Evolutionary conservation across 1,284 basidiomycete species (phyloP), one percentile per base, ranked within the genome.

Genomic region (Irpex lacteus): DNA sequence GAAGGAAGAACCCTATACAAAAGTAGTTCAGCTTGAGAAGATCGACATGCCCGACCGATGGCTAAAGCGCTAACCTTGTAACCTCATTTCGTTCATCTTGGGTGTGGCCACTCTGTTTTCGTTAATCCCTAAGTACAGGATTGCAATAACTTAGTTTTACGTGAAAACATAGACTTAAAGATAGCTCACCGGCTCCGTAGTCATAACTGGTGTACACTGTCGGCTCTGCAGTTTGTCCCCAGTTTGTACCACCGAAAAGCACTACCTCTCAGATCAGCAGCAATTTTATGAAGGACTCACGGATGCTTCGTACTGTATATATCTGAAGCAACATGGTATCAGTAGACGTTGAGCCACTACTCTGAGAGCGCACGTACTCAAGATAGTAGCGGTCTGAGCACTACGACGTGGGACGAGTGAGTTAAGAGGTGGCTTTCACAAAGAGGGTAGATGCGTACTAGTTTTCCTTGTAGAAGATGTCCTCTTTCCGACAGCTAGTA

Each of bases 31-130:
- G 8, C 19, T 15, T 40, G 36, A 13, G 53, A 36, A 59, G 7
- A 44, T 11, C 5, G 6, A 5, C 11, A 40, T 15, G n/a, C 68
- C 63, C n/a, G 65, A 66, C 40, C 67, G 70, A 15, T 70, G 70
- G 8, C 54, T 63, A 26, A 26, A 26, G 2, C 21, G 21, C 21
- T 26, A 54, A 75, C 82, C 82, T 76, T 85, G 83, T 9, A 82
- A 74, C 62, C 84, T 77, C 78, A 85, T 81, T 68, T 86, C 84
- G 59, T 82, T 82, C 80, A 84, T 85, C 69, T 85, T 86, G 1
- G 79, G 71, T 15, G 72, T 76, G 1, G 82, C 77, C 18, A 81
- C 73, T 3, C 84, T 76, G 63, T 81, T 83, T 70, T 86, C 84
- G 62, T 82, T 80, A 64, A 86, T 85, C 7, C 82, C 78, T 77